Conservation (phyloP, 306 rosid genomes). For the Malus sieversii region DNA sequence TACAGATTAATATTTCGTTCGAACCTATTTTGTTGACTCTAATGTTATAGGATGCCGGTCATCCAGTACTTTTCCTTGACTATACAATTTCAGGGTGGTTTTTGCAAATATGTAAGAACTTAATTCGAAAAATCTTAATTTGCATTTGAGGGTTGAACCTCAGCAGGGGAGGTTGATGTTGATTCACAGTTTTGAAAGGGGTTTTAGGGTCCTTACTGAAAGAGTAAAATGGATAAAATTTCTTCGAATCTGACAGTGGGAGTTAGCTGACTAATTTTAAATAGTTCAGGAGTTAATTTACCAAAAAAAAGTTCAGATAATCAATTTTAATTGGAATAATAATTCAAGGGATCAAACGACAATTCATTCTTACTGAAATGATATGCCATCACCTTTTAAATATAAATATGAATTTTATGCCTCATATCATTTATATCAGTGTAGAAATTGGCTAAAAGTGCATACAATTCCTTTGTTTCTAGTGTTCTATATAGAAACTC, state of each 20-base stretch:
- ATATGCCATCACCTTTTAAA: too few species aligned
- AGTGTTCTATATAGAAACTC: background rate
- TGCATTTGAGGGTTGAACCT: background rate
- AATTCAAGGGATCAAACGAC: too few species aligned
- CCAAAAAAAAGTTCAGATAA: too few species aligned
- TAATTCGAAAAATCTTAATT: background rate
- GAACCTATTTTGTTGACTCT: background rate
- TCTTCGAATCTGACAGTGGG: too few species aligned
- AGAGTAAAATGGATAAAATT: too few species aligned
- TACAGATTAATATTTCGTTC: constrained; percentile 22
- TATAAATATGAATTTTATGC: too few species aligned
- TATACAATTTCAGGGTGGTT: background rate
- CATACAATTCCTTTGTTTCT: background rate
- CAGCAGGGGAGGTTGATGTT: background rate
- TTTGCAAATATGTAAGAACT: background rate
- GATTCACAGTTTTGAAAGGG: background rate
- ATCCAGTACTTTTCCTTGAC: background rate
- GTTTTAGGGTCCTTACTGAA: too few species aligned
- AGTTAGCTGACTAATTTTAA: too few species aligned
- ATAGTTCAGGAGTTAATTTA: too few species aligned
- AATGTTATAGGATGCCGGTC: background rate
- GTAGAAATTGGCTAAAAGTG: background rate
- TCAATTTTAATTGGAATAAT: too few species aligned
- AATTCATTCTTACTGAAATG: too few species aligned
- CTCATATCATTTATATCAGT: background rate